Percentiles rank a stretch among this genome's conserved stretches.
These are phyloP conservation scores for Naganishia cerealis DNA, from an alignment of 1,284 basidiomycete genomes.

Conservation along the genomic window DNA sequence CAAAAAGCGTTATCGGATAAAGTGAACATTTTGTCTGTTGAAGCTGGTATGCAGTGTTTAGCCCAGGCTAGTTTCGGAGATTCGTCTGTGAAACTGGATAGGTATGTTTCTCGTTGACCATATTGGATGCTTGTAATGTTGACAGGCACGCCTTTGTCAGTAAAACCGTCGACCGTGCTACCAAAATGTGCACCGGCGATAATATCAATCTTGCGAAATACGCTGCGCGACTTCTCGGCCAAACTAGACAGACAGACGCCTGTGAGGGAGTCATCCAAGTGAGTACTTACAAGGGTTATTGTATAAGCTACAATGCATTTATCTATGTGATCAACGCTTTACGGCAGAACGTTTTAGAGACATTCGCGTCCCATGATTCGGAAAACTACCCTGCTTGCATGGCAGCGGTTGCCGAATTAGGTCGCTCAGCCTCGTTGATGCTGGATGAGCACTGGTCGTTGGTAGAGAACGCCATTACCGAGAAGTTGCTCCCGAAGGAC, in stretches of 20 bases:
- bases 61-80: constrained; percentile 68
- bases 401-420: constrained; percentile 11
- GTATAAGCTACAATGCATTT: background rate
- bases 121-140: background rate
- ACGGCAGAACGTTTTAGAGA: constrained; percentile 9
- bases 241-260: constrained; percentile 61
- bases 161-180: constrained; percentile 64
- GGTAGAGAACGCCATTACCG: background rate
- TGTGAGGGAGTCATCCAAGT: constrained; percentile 46
- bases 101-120: constrained; percentile 8
- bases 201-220: constrained; percentile 79
- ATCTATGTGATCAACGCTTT: background rate
- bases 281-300: background rate
- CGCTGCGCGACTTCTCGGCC: constrained; percentile 73
- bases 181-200: constrained; percentile 63
- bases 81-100: constrained; percentile 58
- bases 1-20: constrained; percentile 69
- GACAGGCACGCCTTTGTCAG: constrained; percentile 35
- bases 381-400: constrained; percentile 21
- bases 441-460: constrained; percentile 57
- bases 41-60: constrained; percentile 72
- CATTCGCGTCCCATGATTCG: background rate
- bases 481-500: constrained; percentile 1
- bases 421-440: constrained; percentile 11
- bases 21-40: constrained; percentile 63